A percentile compares a stretch with the other conserved stretches of the same genome.
Conservation (phyloP, 345 rosid genomes). For the Hevea brasiliensis region DNA sequence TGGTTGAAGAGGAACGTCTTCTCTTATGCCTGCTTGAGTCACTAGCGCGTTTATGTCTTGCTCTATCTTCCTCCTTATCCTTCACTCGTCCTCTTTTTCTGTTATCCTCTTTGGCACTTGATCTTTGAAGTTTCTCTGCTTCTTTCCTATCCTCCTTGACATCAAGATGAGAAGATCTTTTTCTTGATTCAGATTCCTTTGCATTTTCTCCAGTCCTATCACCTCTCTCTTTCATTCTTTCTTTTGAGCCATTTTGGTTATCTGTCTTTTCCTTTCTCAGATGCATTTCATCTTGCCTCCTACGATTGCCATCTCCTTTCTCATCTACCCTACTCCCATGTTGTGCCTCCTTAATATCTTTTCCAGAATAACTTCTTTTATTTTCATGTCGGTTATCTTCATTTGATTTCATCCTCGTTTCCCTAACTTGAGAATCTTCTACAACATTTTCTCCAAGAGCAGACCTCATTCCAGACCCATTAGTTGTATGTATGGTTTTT, state of each 20-base stretch:
- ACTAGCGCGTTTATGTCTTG: slow-evolving; percentile 41
- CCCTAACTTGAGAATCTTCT: slow-evolving; percentile 40
- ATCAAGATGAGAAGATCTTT: slow-evolving; percentile 39
- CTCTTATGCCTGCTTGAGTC: slow-evolving; percentile 69
- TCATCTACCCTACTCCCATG: slow-evolving; percentile 29
- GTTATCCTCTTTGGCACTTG: slow-evolving; percentile 50
- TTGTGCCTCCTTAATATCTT: slow-evolving; percentile 39
- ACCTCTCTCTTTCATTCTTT: slow-evolving; percentile 41
- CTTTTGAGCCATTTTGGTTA: slow-evolving; percentile 49
- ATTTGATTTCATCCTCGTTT: slow-evolving; percentile 34
- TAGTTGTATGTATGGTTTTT: slow-evolving; percentile 19
- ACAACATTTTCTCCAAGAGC: slow-evolving; percentile 4
- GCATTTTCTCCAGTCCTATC: slow-evolving; percentile 45
- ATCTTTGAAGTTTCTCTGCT: slow-evolving; percentile 48
- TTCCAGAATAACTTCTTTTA: slow-evolving; percentile 39
- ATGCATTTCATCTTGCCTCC: slow-evolving; percentile 46
- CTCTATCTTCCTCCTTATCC: slow-evolving; percentile 51
- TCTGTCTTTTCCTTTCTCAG: slow-evolving; percentile 50
- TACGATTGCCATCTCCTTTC: slow-evolving; percentile 38
- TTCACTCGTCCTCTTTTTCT: slow-evolving; percentile 50
- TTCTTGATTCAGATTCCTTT: slow-evolving; percentile 55
- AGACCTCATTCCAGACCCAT: slow-evolving; percentile 33
- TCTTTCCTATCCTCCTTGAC: slow-evolving; percentile 55
- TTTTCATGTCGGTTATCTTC: slow-evolving; percentile 44
- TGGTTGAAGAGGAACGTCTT: slow-evolving; percentile 59